Conservation (phyloP, 2,329 filamentous ascomycete species). For the Talaromyces sp. region DNA sequence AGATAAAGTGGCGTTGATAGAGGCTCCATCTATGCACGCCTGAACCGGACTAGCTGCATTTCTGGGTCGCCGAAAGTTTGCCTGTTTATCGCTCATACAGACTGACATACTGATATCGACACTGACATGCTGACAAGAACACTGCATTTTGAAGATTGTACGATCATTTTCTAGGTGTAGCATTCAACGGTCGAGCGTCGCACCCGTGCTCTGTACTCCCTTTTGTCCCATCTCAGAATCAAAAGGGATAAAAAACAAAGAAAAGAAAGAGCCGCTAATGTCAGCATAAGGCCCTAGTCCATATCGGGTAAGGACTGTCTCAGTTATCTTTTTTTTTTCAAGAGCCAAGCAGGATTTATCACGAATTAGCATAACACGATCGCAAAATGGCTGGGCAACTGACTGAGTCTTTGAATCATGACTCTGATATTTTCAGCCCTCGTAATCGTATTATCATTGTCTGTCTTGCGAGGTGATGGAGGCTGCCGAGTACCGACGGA, state of each 20-base stretch:
- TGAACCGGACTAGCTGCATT: background rate
- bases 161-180: background rate
- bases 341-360: background rate
- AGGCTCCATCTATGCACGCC: slow-evolving; percentile 5
- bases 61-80: background rate
- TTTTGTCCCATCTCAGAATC: background rate
- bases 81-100: too few relatives aligned
- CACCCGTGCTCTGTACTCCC: background rate
- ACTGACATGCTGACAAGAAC: too few relatives aligned
- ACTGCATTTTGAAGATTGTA: background rate
- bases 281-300: background rate
- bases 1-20: slow-evolving; percentile 10
- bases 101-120: too few relatives aligned
- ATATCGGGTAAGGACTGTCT: slow-evolving; percentile 7
- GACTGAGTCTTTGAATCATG: background rate
- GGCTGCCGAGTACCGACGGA: background rate
- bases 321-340: background rate
- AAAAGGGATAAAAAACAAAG: background rate
- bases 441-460: background rate
- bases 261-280: background rate
- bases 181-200: background rate
- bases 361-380: background rate
- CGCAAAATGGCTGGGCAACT: background rate
- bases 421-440: background rate
- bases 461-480: too few relatives aligned